Conservation (phyloP, 192 early-diverging fungal genomes). For the Thamnidium elegans region DNA sequence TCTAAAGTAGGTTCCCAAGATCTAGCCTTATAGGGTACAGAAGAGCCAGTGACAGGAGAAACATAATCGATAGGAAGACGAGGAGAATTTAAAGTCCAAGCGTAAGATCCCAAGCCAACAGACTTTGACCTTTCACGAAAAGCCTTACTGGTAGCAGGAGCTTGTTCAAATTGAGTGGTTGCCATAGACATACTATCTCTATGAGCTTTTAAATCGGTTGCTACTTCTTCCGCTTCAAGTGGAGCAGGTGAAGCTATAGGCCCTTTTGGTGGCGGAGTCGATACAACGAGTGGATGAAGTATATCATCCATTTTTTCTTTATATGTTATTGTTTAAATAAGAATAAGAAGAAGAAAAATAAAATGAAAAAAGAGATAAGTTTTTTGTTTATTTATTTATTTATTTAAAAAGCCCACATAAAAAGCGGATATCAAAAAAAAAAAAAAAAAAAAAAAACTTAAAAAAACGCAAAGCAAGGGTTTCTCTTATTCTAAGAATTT, state of each 20-base stretch:
- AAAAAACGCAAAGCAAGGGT: too few relatives aligned
- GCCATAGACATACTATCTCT: constrained; percentile 22
- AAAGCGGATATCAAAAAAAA: too few relatives aligned
- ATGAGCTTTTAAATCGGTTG: constrained; percentile 7
- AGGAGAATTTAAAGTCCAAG: constrained; percentile 12
- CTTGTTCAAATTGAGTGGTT: constrained; percentile 16
- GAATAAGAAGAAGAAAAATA: constrained; percentile 6
- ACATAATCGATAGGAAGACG: constrained; percentile 19
- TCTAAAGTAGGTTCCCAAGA: constrained; percentile 74
- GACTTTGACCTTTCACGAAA: constrained; percentile 37
- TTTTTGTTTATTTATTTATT: neutral
- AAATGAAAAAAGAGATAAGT: neutral
- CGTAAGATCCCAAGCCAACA: constrained; percentile 26
- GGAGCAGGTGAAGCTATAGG: constrained; percentile 13
- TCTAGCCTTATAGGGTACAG: constrained; percentile 26
- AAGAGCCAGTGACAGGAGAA: neutral
- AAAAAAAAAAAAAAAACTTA: too few relatives aligned
- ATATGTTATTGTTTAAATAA: neutral
- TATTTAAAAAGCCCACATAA: too few relatives aligned
- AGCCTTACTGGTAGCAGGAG: neutral
- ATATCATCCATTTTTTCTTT: constrained; percentile 9
- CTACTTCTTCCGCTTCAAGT: constrained; percentile 5
- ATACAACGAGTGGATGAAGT: constrained; percentile 11
- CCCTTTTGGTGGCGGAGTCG: neutral
- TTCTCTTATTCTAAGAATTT: too few relatives aligned